These are phyloP conservation scores for Phialophora expanda DNA, from an alignment of 2,329 filamentous ascomycete species.

Conservation along the genomic window DNA sequence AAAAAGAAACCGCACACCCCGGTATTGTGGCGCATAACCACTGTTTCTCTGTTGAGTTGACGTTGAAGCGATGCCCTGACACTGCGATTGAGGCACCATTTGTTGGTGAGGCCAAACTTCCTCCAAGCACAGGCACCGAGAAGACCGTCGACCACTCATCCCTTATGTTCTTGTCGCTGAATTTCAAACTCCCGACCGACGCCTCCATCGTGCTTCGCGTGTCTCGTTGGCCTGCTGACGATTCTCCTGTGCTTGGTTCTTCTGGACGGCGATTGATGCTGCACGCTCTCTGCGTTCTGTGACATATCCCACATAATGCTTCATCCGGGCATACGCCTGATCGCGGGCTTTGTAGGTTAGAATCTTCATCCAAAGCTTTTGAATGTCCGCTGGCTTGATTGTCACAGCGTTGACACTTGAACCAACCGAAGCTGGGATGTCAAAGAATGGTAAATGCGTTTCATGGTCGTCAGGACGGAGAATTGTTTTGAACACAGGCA, in stretches of 20 bases:
- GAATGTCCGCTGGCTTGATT: not conserved
- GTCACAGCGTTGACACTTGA: not conserved
- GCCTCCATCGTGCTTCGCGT: not conserved
- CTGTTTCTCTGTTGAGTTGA: too few relatives aligned
- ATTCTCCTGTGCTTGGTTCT: not conserved
- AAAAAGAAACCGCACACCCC: too few relatives aligned
- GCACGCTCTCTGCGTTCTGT: not conserved
- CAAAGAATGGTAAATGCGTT: not conserved
- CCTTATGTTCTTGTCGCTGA: too few relatives aligned
- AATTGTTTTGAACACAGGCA: not conserved
- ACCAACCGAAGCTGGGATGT: not conserved
- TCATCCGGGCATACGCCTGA: not conserved
- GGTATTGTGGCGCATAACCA: too few relatives aligned
- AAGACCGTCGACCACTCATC: too few relatives aligned
- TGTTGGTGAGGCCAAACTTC: too few relatives aligned
- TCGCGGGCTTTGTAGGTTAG: accelerated
- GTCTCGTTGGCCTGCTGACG: not conserved
- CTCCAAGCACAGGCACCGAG: too few relatives aligned
- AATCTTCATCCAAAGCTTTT: not conserved
- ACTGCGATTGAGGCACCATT: too few relatives aligned
- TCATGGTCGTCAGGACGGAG: not conserved
- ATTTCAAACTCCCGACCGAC: too few relatives aligned
- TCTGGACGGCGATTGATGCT: not conserved
- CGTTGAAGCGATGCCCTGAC: too few relatives aligned
- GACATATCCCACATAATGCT: not conserved